Base-by-base conservation (phyloP, 768 basidiomycete species). In the Dendrothele bispora region DNA sequence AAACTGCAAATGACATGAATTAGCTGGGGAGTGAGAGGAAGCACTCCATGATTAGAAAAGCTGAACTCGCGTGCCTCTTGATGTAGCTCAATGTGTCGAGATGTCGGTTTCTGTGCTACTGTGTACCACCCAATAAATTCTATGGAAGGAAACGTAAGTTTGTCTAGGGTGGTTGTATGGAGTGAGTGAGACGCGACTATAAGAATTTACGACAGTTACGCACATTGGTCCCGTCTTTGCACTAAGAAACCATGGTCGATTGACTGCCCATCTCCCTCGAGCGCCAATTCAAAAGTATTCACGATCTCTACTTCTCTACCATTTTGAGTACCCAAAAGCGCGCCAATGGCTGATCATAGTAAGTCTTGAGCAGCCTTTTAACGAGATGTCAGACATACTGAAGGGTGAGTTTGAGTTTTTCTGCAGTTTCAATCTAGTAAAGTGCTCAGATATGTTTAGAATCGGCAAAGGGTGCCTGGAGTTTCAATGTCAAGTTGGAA, bases 61-160 rank as follows among this genome's bases (percentile, higher is more conserved):
- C 35, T 39, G 29, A 39, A 14, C 25, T 17, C 21, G 54, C 67
- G 14, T 50, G 85, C 94, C 74, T 97, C 92, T 62, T 90, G 84
- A 62, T 98, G 92, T 15, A 98, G 75, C 2, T 79, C 74, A 37
- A 92, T 83, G 59, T 98, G 93, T 17, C 71, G 72, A n/a, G 78
- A 59, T 1, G 84, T 84, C 0, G 92, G 92, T 10, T 73, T 70
- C n/a, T 77, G 63, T 14, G 91, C 86, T 36, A 95, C 84, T 0
- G 89, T 90, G 67, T 99, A 99, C 97, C 97, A 99, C 7, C 97
- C 97, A 42, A 99, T 89, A 61, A 99, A 86, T 61, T 98, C 97
- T 27, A 98, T 77, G 1, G 94, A 93, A 10, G 97, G 97, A 65
- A 99, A 98, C 18, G 98, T 95, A 69, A 97, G 94, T 66, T 95